Evolutionary conservation across 148 eudicot genomes (phyloP).

Genomic region (Tetragonia tetragonoides): DNA sequence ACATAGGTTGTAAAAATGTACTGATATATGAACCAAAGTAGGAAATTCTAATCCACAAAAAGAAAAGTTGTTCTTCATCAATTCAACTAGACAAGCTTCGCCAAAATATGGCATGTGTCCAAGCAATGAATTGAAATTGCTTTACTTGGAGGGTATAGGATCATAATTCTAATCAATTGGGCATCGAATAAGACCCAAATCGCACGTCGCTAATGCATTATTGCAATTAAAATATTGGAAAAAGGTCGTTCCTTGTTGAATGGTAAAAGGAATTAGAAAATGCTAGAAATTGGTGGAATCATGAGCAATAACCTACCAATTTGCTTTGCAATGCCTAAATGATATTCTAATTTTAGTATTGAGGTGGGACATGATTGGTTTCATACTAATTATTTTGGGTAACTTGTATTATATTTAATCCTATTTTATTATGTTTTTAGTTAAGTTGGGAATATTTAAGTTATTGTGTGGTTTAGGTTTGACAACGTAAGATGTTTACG

Average conservation of each 20-base stretch:
- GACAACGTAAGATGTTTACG: background rate
- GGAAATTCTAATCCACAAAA: background rate
- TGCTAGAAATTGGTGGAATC: conserved; percentile 11
- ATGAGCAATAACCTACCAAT: background rate
- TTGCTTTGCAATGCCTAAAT: background rate
- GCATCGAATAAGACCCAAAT: background rate
- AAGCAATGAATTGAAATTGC: background rate
- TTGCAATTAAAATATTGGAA: background rate
- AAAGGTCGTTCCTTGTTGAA: background rate
- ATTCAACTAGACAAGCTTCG: background rate
- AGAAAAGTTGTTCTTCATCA: background rate
- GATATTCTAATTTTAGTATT: background rate
- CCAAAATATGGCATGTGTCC: background rate
- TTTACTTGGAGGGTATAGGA: background rate
- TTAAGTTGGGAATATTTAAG: background rate
- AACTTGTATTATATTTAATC: background rate
- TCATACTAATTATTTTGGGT: background rate
- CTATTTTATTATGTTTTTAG: background rate
- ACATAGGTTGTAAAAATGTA: too few relatives aligned
- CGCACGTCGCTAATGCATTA: background rate
- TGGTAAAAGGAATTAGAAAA: conserved; percentile 5
- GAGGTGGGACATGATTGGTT: too few relatives aligned
- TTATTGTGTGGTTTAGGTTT: background rate
- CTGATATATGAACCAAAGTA: too few relatives aligned
- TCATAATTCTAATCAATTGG: background rate